A percentile compares a stretch with the other conserved stretches of the same genome.
Conservation (phyloP, 192 early-diverging fungal species). For the Kappamyces sp. region DNA sequence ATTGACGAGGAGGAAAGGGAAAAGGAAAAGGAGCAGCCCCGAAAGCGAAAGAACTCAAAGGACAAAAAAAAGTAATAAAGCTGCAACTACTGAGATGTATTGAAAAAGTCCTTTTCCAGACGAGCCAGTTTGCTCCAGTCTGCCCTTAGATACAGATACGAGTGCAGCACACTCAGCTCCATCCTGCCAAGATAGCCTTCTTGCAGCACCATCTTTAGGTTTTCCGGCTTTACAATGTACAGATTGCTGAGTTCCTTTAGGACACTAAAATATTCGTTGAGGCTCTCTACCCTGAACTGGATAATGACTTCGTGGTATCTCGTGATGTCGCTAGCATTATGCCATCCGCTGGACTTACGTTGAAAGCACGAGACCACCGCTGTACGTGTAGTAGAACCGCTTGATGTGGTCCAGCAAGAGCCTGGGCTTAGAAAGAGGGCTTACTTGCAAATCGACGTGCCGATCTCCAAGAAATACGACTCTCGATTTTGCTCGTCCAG, state of each 20-base stretch:
- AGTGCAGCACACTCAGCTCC: conserved; percentile 70
- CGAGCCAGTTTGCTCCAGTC: conserved; percentile 56
- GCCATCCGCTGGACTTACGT: conserved; percentile 47
- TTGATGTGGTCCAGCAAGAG: conserved; percentile 89
- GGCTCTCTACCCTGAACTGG: conserved; percentile 61
- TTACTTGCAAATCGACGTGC: conserved; percentile 73
- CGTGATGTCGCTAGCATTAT: conserved; percentile 63
- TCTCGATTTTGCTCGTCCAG: conserved; percentile 75
- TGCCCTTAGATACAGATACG: conserved; percentile 82
- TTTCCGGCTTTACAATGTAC: conserved; percentile 86
- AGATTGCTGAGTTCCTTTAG: conserved; percentile 89
- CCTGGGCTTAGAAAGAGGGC: conserved; percentile 31
- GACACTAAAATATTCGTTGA: conserved; percentile 84
- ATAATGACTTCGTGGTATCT: conserved; percentile 85
- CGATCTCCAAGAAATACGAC: conserved; percentile 71
- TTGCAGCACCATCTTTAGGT: conserved; percentile 77
- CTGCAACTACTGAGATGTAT: background rate
- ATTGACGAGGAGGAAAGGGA: conserved; percentile 16
- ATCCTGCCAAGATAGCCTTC: conserved; percentile 76
- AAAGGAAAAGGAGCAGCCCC: conserved; percentile 6
- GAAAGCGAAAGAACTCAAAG: conserved; percentile 1
- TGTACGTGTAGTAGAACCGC: conserved; percentile 76
- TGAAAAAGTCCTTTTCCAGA: conserved; percentile 23
- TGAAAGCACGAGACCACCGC: conserved; percentile 80
- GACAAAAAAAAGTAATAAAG: background rate